These are phyloP conservation scores for Parietaria judaica DNA, from an alignment of 306 rosid genomes.

Conservation along the genomic window DNA sequence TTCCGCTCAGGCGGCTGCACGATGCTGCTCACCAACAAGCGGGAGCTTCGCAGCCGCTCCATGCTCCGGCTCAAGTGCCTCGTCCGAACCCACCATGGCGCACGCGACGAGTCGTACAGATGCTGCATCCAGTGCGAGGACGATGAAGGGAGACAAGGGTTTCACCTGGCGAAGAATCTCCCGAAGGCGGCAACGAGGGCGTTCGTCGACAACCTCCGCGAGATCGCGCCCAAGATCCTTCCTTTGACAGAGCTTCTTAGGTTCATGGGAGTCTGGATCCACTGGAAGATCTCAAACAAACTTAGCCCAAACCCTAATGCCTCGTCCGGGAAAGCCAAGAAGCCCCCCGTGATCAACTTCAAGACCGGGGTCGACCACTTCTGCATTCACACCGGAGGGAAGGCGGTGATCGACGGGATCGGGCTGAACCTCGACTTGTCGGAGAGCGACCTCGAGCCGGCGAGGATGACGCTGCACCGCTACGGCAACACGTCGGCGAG, in stretches of 20 bases:
- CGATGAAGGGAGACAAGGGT: slow-evolving; percentile 44
- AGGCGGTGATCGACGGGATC: slow-evolving; percentile 81
- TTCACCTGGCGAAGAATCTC: slow-evolving; percentile 51
- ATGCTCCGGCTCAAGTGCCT: slow-evolving; percentile 48
- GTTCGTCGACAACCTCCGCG: slow-evolving; percentile 66
- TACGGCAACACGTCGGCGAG: slow-evolving; percentile 88
- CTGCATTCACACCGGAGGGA: slow-evolving; percentile 83
- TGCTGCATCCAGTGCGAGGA: slow-evolving; percentile 79
- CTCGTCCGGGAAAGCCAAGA: slow-evolving; percentile 20
- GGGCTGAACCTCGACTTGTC: slow-evolving; percentile 51
- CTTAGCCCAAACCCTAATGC: not conserved
- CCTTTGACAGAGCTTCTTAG: slow-evolving; percentile 59
- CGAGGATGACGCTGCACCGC: slow-evolving; percentile 86
- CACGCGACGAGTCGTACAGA: slow-evolving; percentile 51
- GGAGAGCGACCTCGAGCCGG: slow-evolving; percentile 72
- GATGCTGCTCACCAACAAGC: slow-evolving; percentile 56
- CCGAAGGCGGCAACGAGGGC: slow-evolving; percentile 89
- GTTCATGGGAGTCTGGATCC: slow-evolving; percentile 27
- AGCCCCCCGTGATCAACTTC: slow-evolving; percentile 33
- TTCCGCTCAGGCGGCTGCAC: slow-evolving; percentile 73
- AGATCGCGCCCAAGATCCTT: slow-evolving; percentile 51
- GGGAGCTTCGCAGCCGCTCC: slow-evolving; percentile 29
- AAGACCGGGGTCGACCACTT: slow-evolving; percentile 70
- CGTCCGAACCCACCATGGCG: slow-evolving; percentile 78
- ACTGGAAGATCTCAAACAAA: slow-evolving; percentile 21